Conservation (phyloP, 768 basidiomycete species). For the Tylopilus rubrobrunneus region DNA sequence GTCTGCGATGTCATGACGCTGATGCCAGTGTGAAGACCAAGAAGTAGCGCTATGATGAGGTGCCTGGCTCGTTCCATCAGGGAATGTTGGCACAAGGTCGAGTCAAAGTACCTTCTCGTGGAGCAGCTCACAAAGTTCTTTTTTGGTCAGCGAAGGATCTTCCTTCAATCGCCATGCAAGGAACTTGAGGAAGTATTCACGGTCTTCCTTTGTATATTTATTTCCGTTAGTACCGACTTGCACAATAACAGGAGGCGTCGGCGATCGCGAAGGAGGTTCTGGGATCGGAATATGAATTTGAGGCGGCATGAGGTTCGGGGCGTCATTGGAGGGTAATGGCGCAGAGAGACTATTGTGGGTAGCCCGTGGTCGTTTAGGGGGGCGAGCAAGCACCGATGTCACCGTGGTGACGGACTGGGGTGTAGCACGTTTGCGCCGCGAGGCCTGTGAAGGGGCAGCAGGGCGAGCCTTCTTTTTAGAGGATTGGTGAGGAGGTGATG, state of each 20-base stretch:
- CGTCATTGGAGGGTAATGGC: slow-evolving; percentile 28
- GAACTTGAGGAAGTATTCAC: slow-evolving; percentile 62
- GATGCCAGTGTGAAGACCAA: slow-evolving; percentile 67
- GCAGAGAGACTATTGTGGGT: slow-evolving; percentile 63
- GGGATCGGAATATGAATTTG: slow-evolving; percentile 58
- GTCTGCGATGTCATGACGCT: slow-evolving; percentile 62
- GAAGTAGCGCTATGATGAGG: slow-evolving; percentile 62
- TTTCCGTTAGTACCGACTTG: slow-evolving; percentile 48
- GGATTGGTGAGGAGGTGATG: slow-evolving; percentile 24
- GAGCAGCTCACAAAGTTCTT: slow-evolving; percentile 51
- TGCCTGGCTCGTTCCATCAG: slow-evolving; percentile 38
- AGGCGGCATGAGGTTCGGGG: slow-evolving; percentile 54
- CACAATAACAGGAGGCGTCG: slow-evolving; percentile 56
- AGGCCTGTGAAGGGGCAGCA: slow-evolving; percentile 21
- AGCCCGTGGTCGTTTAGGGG: slow-evolving; percentile 29
- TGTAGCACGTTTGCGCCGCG: slow-evolving; percentile 23
- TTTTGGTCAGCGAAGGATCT: slow-evolving; percentile 50
- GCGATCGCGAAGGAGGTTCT: slow-evolving; percentile 63
- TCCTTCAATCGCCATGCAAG: slow-evolving; percentile 56
- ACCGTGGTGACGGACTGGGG: slow-evolving; percentile 17
- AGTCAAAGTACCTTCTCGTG: slow-evolving; percentile 44
- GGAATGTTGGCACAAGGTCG: background rate
- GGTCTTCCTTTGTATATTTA: slow-evolving; percentile 64
- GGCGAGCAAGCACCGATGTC: slow-evolving; percentile 22
- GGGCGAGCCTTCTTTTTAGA: slow-evolving; percentile 22